Evolutionary conservation across 179 eudicot genomes (phyloP).

Genomic region (Spinacia oleracea): DNA sequence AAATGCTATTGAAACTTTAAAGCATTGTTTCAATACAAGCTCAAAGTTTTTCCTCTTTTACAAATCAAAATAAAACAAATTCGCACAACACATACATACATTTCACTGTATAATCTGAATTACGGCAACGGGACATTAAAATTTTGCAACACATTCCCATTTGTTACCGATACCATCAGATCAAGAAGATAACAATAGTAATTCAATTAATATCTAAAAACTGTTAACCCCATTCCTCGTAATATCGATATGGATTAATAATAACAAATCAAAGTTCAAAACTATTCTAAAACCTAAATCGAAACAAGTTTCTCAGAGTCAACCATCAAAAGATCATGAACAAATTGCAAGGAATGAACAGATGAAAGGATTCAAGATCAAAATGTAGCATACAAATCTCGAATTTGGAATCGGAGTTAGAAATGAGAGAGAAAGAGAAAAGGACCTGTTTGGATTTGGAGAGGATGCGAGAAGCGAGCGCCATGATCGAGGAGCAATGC

Average conservation of each 20-base stretch:
- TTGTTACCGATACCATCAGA: neutral
- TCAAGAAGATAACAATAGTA: neutral
- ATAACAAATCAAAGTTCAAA: neutral
- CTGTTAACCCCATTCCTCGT: neutral
- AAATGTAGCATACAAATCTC: neutral
- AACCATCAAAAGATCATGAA: neutral
- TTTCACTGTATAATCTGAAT: neutral
- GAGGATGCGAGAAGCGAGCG: constrained; percentile 56
- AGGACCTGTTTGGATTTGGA: constrained; percentile 61
- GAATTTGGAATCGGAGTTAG: neutral
- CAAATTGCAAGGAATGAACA: neutral
- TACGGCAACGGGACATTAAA: too few relatives aligned
- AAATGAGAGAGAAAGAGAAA: neutral
- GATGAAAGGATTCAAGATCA: neutral
- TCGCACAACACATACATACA: neutral
- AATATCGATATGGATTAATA: neutral
- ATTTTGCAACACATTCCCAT: neutral
- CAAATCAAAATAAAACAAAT: neutral
- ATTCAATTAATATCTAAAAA: neutral
- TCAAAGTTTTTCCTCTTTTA: neutral
- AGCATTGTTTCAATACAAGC: neutral
- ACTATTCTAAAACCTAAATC: constrained; percentile 3
- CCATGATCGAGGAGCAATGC: constrained; percentile 38
- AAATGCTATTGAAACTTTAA: neutral
- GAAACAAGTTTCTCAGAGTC: neutral